A percentile compares a stretch with the other conserved stretches of the same genome.
phyloP scores from a whole-genome alignment of 2,329 filamentous ascomycete genomes.

The Rhexocercosporidium sp. region DNA sequence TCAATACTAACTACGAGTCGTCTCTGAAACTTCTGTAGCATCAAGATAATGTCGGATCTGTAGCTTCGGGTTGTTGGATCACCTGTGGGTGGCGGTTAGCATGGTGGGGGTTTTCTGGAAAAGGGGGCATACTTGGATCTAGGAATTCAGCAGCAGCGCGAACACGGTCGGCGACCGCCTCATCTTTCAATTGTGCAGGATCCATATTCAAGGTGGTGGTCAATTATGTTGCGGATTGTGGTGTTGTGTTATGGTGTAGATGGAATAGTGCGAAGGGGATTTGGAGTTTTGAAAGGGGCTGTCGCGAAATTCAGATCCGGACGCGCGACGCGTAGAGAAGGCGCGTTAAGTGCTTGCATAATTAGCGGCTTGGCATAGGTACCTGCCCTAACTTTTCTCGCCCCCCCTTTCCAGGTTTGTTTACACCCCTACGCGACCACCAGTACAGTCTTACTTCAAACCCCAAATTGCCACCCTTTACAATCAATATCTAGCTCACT shows the following conservation, averaged over 20 bases:
- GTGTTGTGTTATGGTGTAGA: conserved; percentile 3
- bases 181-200: conserved; percentile 77
- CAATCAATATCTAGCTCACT: no score
- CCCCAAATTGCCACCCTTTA: no score
- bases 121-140: conserved; percentile 75
- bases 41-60: conserved; percentile 83
- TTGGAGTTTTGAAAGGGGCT: conserved; percentile 9
- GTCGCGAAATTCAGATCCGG: background rate
- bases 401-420: background rate
- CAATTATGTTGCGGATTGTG: background rate
- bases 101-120: conserved; percentile 11
- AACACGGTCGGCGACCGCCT: conserved; percentile 82
- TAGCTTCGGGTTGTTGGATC: conserved; percentile 64
- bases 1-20: conserved; percentile 79
- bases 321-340: background rate
- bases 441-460: no score
- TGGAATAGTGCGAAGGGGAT: background rate
- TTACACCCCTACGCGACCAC: no score
- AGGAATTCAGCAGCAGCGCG: conserved; percentile 91
- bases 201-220: conserved; percentile 57
- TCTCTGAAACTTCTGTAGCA: conserved; percentile 71
- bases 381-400: no score
- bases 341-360: background rate
- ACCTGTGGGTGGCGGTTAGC: conserved; percentile 39
- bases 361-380: background rate